A percentile compares a stretch with the other conserved stretches of the same genome.
These are phyloP conservation scores for Beauveria rudraprayagi DNA, from an alignment of 2,329 filamentous ascomycete species.

Conservation along the genomic window DNA sequence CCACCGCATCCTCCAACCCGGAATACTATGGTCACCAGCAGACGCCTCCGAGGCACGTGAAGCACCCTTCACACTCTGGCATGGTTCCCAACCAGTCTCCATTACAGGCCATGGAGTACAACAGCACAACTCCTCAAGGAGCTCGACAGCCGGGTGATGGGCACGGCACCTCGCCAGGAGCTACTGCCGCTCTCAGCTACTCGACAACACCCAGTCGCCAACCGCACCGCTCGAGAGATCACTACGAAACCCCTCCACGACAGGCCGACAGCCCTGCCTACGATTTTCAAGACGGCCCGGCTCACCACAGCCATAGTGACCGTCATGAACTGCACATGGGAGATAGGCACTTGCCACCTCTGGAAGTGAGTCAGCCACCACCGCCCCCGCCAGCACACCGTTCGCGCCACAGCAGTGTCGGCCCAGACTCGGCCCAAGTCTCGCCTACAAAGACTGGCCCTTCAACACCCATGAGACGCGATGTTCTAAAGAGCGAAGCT, in stretches of 20 bases:
- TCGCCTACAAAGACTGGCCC: conserved; percentile 34
- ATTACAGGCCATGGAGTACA: conserved; percentile 45
- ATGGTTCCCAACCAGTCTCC: conserved; percentile 46
- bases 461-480: conserved; percentile 49
- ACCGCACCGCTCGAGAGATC: conserved; percentile 27
- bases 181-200: conserved; percentile 14
- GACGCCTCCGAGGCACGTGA: conserved; percentile 40
- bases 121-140: conserved; percentile 30
- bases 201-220: conserved; percentile 20
- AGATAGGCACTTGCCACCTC: conserved; percentile 27
- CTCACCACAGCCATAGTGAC: conserved; percentile 26
- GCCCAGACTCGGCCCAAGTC: conserved; percentile 32
- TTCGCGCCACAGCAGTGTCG: conserved; percentile 35
- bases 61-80: conserved; percentile 26
- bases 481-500: conserved; percentile 49
- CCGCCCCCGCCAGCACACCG: conserved; percentile 47
- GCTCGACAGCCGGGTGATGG: conserved; percentile 28
- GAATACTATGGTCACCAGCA: conserved; percentile 31
- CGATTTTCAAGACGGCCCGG: conserved; percentile 31
- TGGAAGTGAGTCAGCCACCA: conserved; percentile 41
- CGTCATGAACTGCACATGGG: conserved; percentile 28
- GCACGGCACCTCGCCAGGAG: conserved; percentile 27
- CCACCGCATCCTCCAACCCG: conserved; percentile 24
- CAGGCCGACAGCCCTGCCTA: conserved; percentile 15
- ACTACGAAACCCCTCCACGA: conserved; percentile 26